These are phyloP conservation scores for Choiromyces venosus DNA, from an alignment of 495 filamentous ascomycete species.

Conservation along the genomic window DNA sequence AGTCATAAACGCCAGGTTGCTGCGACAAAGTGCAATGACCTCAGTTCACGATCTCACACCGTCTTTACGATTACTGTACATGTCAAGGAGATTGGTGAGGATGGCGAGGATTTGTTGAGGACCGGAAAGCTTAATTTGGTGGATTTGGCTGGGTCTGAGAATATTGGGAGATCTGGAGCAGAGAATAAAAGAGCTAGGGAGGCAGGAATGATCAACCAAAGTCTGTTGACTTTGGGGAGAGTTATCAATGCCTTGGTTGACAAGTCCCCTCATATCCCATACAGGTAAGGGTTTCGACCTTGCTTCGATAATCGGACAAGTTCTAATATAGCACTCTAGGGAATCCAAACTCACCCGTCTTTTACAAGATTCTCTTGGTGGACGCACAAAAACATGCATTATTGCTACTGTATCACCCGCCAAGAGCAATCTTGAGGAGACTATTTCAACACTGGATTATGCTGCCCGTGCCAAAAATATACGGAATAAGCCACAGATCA, in stretches of 20 bases:
- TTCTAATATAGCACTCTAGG: slow-evolving; percentile 43
- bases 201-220: slow-evolving; percentile 96
- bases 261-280: slow-evolving; percentile 83
- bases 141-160: slow-evolving; percentile 93
- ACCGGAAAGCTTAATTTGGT: slow-evolving; percentile 93
- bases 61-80: slow-evolving; percentile 91
- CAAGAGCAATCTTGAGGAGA: slow-evolving; percentile 92
- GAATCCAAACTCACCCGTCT: slow-evolving; percentile 95
- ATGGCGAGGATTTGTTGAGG: slow-evolving; percentile 85
- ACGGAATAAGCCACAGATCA: slow-evolving; percentile 92
- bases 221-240: slow-evolving; percentile 83
- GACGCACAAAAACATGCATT: slow-evolving; percentile 94
- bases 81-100: slow-evolving; percentile 72
- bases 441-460: slow-evolving; percentile 94
- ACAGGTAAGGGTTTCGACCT: slow-evolving; percentile 47
- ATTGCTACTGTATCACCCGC: slow-evolving; percentile 94
- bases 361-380: slow-evolving; percentile 92
- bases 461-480: slow-evolving; percentile 98
- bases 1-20: slow-evolving; percentile 93
- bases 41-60: slow-evolving; percentile 91
- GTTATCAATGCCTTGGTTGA: slow-evolving; percentile 98
- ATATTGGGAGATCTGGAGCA: slow-evolving; percentile 91
- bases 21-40: slow-evolving; percentile 95
- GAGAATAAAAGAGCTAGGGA: slow-evolving; percentile 96
- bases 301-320: neutral